Percentiles rank a stretch among this genome's conserved stretches.
Conservation (phyloP, 805 yeast species). For the Candida xyloterini region DNA sequence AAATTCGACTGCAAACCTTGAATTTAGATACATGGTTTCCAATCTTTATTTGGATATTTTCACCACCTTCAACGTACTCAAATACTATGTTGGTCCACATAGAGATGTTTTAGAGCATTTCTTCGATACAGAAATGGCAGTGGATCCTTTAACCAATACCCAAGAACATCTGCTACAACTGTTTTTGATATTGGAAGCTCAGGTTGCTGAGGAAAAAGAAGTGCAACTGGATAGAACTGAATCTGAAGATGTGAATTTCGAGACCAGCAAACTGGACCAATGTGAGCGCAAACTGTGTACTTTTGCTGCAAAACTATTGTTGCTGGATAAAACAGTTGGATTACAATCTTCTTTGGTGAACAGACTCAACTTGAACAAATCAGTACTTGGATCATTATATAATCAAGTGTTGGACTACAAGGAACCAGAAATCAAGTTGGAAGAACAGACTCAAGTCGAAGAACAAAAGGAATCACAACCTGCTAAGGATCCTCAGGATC, state of each 20-base stretch:
- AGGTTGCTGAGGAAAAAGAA: constrained; percentile 36
- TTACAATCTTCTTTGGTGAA: constrained; percentile 13
- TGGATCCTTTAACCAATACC: constrained; percentile 30
- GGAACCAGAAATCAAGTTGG: constrained; percentile 3
- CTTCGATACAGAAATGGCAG: constrained; percentile 29
- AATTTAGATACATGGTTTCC: constrained; percentile 11
- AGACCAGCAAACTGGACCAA: constrained; percentile 12
- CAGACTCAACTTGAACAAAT: constrained; percentile 27
- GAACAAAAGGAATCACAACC: background rate
- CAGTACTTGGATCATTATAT: constrained; percentile 23
- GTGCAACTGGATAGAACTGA: constrained; percentile 48
- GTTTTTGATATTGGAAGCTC: constrained; percentile 49
- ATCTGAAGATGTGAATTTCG: constrained; percentile 42
- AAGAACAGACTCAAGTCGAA: background rate
- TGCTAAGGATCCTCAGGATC: background rate
- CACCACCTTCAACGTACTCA: constrained; percentile 25
- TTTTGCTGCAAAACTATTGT: constrained; percentile 23
- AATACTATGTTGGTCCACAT: constrained; percentile 29
- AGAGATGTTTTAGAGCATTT: constrained; percentile 34
- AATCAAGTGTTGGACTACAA: constrained; percentile 12
- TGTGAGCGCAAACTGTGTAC: constrained; percentile 24
- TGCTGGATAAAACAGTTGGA: constrained; percentile 17
- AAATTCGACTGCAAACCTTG: background rate
- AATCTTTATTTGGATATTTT: constrained; percentile 18
- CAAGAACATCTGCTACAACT: constrained; percentile 37